Conservation (phyloP, 495 filamentous ascomycete genomes). For the Talaromyces thailandensis region DNA sequence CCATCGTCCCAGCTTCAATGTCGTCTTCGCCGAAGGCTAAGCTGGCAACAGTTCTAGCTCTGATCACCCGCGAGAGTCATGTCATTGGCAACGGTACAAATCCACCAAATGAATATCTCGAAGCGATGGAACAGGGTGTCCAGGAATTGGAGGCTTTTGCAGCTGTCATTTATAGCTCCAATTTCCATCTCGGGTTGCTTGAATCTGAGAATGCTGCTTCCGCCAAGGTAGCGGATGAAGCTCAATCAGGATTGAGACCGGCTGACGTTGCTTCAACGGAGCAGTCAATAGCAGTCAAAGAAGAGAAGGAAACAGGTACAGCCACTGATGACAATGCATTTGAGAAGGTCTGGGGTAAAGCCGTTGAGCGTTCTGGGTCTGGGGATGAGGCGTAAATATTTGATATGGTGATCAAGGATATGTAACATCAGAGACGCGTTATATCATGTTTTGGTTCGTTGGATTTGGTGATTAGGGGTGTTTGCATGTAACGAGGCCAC, state of each 20-base stretch:
- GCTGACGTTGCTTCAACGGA: slow-evolving; percentile 18
- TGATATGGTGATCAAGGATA: not conserved
- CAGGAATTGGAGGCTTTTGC: slow-evolving; percentile 88
- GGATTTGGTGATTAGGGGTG: not conserved
- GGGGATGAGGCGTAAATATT: slow-evolving; percentile 1
- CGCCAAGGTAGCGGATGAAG: slow-evolving; percentile 6
- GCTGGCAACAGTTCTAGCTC: slow-evolving; percentile 79
- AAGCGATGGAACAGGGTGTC: slow-evolving; percentile 66
- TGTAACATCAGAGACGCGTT: not conserved
- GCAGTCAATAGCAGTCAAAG: slow-evolving; percentile 15
- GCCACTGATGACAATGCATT: slow-evolving; percentile 14
- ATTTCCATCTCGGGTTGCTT: slow-evolving; percentile 64
- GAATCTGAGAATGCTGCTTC: slow-evolving; percentile 14
- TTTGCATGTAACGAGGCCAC: not conserved
- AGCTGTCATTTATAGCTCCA: slow-evolving; percentile 87
- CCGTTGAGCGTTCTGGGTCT: slow-evolving; percentile 16
- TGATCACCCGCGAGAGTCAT: slow-evolving; percentile 82
- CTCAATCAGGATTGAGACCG: slow-evolving; percentile 12
- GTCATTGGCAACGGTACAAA: slow-evolving; percentile 70
- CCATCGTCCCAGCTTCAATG: slow-evolving; percentile 21
- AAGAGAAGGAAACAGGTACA: slow-evolving; percentile 3
- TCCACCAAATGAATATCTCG: slow-evolving; percentile 71
- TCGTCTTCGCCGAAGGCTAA: slow-evolving; percentile 51
- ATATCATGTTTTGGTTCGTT: not conserved
- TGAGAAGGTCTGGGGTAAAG: slow-evolving; percentile 37